Evolutionary conservation across 495 filamentous ascomycete genomes (phyloP).

Genomic region (Aspergillus sclerotiicarbonarius): DNA sequence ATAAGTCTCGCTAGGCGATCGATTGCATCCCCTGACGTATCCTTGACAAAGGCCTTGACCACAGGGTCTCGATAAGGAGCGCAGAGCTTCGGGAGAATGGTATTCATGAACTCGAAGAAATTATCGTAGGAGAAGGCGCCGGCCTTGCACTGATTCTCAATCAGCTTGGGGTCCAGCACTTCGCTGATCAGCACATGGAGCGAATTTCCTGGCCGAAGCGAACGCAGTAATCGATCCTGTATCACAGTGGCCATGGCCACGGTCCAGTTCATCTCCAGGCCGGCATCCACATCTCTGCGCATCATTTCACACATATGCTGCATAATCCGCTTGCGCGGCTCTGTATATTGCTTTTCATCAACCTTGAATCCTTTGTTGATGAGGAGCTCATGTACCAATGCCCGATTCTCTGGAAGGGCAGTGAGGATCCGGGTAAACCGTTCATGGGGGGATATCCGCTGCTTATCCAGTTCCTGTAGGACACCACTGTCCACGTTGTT

Average conservation of each 20-base stretch:
- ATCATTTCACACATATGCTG: conserved; percentile 73
- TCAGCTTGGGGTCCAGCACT: conserved; percentile 74
- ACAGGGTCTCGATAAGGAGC: conserved; percentile 85
- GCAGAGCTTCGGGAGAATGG: conserved; percentile 88
- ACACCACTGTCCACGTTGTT: conserved; percentile 38
- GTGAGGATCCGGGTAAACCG: conserved; percentile 56
- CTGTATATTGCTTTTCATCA: conserved; percentile 49
- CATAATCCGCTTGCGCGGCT: conserved; percentile 51
- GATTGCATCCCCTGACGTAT: conserved; percentile 75
- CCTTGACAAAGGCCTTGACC: conserved; percentile 73
- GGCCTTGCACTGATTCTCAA: conserved; percentile 70
- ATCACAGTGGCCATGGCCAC: conserved; percentile 84
- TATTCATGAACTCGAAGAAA: conserved; percentile 88
- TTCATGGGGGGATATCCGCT: conserved; percentile 39
- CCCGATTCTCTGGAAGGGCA: conserved; percentile 77
- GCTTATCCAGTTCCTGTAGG: conserved; percentile 39
- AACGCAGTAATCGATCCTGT: conserved; percentile 74
- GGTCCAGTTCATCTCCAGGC: conserved; percentile 71
- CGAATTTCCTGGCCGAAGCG: conserved; percentile 74
- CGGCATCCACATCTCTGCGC: conserved; percentile 68
- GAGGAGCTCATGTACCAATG: conserved; percentile 85
- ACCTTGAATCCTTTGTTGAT: conserved; percentile 82
- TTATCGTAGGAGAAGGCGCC: conserved; percentile 90
- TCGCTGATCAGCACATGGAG: conserved; percentile 84
- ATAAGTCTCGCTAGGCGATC: conserved; percentile 80